phyloP scores from a whole-genome alignment of 352 stramenopile genomes.

The Globisporangium barbulae region DNA sequence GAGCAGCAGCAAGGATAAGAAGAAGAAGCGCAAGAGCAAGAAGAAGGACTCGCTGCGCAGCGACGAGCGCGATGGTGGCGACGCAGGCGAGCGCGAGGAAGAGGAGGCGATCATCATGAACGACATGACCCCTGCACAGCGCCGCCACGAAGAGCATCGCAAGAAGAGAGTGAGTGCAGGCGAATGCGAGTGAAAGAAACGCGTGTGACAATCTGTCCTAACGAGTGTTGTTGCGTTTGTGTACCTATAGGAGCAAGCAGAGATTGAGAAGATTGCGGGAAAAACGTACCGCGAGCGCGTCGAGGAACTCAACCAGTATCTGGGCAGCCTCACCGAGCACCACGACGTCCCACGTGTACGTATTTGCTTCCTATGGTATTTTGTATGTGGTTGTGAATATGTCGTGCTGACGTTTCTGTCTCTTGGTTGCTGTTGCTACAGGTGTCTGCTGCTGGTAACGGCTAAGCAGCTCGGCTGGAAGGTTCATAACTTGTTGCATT shows the following conservation, averaged over 20 bases:
- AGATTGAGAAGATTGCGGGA: constrained; percentile 79
- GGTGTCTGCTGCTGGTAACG: constrained; percentile 89
- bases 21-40: constrained; percentile 45
- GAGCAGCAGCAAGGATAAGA: constrained; percentile 50
- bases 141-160: constrained; percentile 70
- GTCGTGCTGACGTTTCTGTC: not conserved
- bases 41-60: constrained; percentile 35
- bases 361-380: not conserved
- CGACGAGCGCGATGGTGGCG: constrained; percentile 8
- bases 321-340: constrained; percentile 95
- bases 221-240: not conserved
- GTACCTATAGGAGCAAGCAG: constrained; percentile 64
- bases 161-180: constrained; percentile 66
- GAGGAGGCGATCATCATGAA: constrained; percentile 29
- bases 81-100: constrained; percentile 9
- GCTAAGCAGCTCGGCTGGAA: constrained; percentile 36
- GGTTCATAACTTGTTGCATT: constrained; percentile 1
- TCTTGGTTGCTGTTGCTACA: constrained; percentile 14
- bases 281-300: constrained; percentile 92
- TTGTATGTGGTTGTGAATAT: not conserved
- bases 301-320: constrained; percentile 96
- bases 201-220: not conserved
- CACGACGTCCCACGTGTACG: constrained; percentile 97
- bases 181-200: not conserved
- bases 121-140: constrained; percentile 74